Conservation (phyloP, 371 early-diverging fungal genomes). For the Mucor saturninus region DNA sequence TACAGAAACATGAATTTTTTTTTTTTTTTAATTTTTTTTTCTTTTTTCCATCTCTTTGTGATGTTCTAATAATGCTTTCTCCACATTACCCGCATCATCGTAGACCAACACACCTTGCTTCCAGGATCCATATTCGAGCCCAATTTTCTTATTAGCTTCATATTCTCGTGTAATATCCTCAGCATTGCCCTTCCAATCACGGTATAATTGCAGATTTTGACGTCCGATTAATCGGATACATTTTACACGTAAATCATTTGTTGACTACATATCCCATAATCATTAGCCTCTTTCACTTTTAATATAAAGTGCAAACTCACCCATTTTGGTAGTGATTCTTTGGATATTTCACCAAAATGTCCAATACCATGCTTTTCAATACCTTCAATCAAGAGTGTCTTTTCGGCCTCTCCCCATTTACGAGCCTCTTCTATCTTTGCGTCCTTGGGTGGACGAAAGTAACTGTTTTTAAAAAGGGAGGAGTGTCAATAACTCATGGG, state of each 20-base stretch:
- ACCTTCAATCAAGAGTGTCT: slow-evolving; percentile 74
- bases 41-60: slow-evolving; percentile 13
- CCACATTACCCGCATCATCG: slow-evolving; percentile 83
- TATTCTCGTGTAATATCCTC: slow-evolving; percentile 76
- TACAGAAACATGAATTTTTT: background rate
- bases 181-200: slow-evolving; percentile 83
- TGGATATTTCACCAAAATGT: slow-evolving; percentile 86
- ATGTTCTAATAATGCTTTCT: slow-evolving; percentile 39
- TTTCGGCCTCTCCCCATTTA: slow-evolving; percentile 88
- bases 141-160: slow-evolving; percentile 80
- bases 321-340: slow-evolving; percentile 81
- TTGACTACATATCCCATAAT: slow-evolving; percentile 47
- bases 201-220: slow-evolving; percentile 86
- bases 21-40: background rate
- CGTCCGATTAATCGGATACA: slow-evolving; percentile 86
- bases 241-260: slow-evolving; percentile 86
- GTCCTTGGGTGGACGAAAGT: slow-evolving; percentile 81
- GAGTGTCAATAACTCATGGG: background rate
- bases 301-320: slow-evolving; percentile 46
- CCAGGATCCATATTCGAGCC: slow-evolving; percentile 78
- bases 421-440: slow-evolving; percentile 54
- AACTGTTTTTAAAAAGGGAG: slow-evolving; percentile 45
- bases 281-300: background rate
- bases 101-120: slow-evolving; percentile 84
- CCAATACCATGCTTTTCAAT: slow-evolving; percentile 89